These are phyloP conservation scores for Lactarius sp. DNA, from an alignment of 768 basidiomycete genomes.

Conservation along the genomic window DNA sequence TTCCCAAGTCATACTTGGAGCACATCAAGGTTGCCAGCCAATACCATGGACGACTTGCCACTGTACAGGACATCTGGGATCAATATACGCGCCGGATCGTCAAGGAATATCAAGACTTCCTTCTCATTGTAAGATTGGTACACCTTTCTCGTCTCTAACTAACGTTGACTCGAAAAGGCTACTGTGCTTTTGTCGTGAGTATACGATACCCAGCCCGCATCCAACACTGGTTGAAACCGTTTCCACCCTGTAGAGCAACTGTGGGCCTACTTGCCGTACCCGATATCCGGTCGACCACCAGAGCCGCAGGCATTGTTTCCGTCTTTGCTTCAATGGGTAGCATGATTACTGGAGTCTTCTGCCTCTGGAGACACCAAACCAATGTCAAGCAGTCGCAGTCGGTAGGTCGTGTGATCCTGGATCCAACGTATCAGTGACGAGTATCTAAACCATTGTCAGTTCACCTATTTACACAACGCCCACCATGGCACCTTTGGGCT, in stretches of 20 bases:
- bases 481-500: conserved; percentile 42
- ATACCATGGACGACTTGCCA: conserved; percentile 46
- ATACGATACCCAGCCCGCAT: background rate
- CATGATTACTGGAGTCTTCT: conserved; percentile 52
- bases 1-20: conserved; percentile 47
- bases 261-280: conserved; percentile 46
- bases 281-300: conserved; percentile 33
- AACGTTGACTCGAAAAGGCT: conserved; percentile 33
- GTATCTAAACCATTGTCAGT: conserved; percentile 31
- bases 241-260: conserved; percentile 38
- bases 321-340: conserved; percentile 50
- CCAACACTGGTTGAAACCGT: background rate
- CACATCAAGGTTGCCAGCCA: conserved; percentile 46
- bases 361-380: conserved; percentile 51
- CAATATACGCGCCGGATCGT: conserved; percentile 46
- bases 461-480: conserved; percentile 51
- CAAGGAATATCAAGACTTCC: conserved; percentile 52
- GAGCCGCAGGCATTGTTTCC: conserved; percentile 40
- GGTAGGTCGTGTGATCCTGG: conserved; percentile 26
- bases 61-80: conserved; percentile 47
- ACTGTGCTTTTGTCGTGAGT: conserved; percentile 51
- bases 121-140: conserved; percentile 43
- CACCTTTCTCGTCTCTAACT: background rate
- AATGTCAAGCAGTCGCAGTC: conserved; percentile 43
- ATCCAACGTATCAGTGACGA: background rate